These are phyloP conservation scores for Trichosporon sp. DNA, from an alignment of 1,284 basidiomycete genomes.

Conservation along the genomic window DNA sequence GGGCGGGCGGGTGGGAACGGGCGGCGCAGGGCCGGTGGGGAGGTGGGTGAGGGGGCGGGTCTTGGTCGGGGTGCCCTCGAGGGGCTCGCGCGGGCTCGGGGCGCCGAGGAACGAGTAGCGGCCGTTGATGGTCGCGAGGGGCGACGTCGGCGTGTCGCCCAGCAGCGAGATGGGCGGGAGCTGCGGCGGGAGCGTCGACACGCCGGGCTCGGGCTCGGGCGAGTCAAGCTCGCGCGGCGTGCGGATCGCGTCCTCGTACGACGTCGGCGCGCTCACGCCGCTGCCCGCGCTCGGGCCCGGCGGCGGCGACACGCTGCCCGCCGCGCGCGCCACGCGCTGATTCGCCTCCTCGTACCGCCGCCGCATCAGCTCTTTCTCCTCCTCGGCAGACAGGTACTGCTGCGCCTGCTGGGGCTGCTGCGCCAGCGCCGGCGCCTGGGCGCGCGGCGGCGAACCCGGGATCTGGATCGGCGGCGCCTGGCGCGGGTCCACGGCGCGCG, in stretches of 20 bases:
- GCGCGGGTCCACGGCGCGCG: neutral
- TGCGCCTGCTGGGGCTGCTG: neutral
- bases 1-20: neutral
- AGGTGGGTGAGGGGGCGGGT: neutral
- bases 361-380: constrained; percentile 29
- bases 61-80: neutral
- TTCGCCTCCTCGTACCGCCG: constrained; percentile 49
- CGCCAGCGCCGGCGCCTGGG: neutral
- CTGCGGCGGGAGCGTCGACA: neutral
- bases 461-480: neutral
- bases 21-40: neutral
- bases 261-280: neutral
- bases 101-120: constrained; percentile 1
- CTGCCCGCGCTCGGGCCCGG: neutral
- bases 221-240: neutral
- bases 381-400: constrained; percentile 18
- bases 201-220: neutral
- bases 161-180: neutral
- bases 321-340: constrained; percentile 41
- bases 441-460: neutral
- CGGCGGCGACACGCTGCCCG: neutral
- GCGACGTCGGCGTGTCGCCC: neutral
- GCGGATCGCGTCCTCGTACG: neutral
- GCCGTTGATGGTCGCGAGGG: neutral
- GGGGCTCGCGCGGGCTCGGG: neutral